A percentile compares a stretch with the other conserved stretches of the same genome.
Conservation (phyloP, 2,329 filamentous ascomycete species). For the Harringtonia aguacate region DNA sequence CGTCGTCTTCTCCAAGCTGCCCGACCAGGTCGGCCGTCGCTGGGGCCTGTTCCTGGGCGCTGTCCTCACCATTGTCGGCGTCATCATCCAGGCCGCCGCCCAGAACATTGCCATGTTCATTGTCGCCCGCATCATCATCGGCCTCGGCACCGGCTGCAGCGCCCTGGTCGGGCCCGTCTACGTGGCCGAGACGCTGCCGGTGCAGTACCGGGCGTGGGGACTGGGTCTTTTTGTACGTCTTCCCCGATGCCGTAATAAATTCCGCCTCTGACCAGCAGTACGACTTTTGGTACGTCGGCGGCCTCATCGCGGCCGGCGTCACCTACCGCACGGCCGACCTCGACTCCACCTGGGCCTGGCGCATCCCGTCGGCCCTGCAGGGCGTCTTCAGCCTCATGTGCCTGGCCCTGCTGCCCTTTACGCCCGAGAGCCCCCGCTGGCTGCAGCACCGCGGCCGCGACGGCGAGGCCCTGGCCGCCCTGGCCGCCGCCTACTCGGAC, state of each 20-base stretch:
- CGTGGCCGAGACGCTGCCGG: slow-evolving; percentile 34
- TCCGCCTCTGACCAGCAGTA: too few species aligned
- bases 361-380: slow-evolving; percentile 46
- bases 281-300: slow-evolving; percentile 42
- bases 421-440: slow-evolving; percentile 10
- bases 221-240: too few species aligned
- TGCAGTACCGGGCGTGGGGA: not conserved
- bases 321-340: slow-evolving; percentile 37
- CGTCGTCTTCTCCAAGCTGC: slow-evolving; percentile 9
- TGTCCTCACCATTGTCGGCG: slow-evolving; percentile 10
- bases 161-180: slow-evolving; percentile 50
- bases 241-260: too few species aligned
- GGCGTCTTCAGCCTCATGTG: not conserved
- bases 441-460: slow-evolving; percentile 8
- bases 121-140: slow-evolving; percentile 40
- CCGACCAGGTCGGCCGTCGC: slow-evolving; percentile 14
- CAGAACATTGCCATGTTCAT: slow-evolving; percentile 44
- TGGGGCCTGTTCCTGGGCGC: slow-evolving; percentile 9
- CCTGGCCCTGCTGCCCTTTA: not conserved
- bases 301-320: slow-evolving; percentile 27
- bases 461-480: slow-evolving; percentile 15
- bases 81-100: slow-evolving; percentile 10
- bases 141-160: slow-evolving; percentile 43
- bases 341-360: slow-evolving; percentile 37
- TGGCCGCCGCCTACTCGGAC: not conserved